Evolutionary conservation across 2,329 filamentous ascomycete species (phyloP).

Genomic region (Botryotinia calthae): DNA sequence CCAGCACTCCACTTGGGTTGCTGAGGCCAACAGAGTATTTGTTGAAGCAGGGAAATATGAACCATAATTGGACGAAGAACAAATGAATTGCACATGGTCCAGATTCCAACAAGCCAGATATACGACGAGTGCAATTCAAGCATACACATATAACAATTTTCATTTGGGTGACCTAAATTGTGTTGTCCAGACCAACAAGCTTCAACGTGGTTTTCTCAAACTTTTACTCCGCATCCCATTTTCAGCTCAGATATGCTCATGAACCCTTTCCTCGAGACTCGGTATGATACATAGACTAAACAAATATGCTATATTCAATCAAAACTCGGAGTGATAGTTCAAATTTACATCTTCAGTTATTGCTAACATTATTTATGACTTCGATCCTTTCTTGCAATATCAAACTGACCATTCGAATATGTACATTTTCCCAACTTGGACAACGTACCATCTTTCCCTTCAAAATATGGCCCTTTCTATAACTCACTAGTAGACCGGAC

Average conservation of each 20-base stretch:
- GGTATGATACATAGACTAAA: neutral
- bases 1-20: rapidly evolving
- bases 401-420: neutral
- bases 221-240: neutral
- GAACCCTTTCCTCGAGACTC: neutral
- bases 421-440: neutral
- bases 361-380: neutral
- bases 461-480: neutral
- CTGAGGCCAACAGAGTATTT: rapidly evolving
- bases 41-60: neutral
- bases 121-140: neutral
- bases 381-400: neutral
- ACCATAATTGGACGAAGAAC: neutral
- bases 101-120: rapidly evolving
- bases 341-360: rapidly evolving
- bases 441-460: neutral
- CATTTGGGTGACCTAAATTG: neutral
- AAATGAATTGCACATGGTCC: neutral
- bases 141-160: neutral
- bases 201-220: neutral
- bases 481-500: neutral
- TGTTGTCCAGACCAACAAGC: neutral
- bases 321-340: rapidly evolving
- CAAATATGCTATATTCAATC: neutral
- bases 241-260: neutral